A percentile compares a stretch with the other conserved stretches of the same genome.
Conservation (phyloP, 2,329 filamentous ascomycete genomes). For the Arthroderma sp. region DNA sequence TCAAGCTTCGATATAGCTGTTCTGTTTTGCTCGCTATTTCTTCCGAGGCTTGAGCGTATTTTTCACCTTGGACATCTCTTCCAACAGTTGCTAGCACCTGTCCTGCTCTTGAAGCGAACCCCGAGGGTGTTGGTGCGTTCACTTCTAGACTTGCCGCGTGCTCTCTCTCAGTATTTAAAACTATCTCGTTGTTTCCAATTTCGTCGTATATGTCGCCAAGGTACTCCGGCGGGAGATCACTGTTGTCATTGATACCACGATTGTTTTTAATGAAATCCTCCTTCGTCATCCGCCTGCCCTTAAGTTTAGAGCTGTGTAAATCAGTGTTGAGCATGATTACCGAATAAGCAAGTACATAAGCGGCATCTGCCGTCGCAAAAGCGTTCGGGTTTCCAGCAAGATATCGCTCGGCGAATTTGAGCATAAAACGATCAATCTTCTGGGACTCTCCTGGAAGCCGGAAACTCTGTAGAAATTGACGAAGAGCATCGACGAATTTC, state of each 20-base stretch:
- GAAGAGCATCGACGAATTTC: constrained; percentile 81
- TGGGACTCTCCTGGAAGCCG: constrained; percentile 90
- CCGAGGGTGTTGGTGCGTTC: constrained; percentile 44
- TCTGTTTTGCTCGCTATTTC: constrained; percentile 73
- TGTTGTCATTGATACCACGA: constrained; percentile 91
- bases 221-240: constrained; percentile 86
- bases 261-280: constrained; percentile 99
- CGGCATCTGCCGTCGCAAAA: constrained; percentile 95
- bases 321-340: constrained; percentile 96
- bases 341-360: constrained; percentile 89
- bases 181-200: constrained; percentile 82
- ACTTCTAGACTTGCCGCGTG: constrained; percentile 68
- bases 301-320: constrained; percentile 79
- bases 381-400: constrained; percentile 90
- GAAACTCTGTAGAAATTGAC: constrained; percentile 88
- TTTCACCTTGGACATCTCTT: constrained; percentile 80
- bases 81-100: constrained; percentile 86
- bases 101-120: constrained; percentile 69
- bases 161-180: constrained; percentile 82
- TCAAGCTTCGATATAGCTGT: constrained; percentile 85
- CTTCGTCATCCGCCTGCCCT: constrained; percentile 72
- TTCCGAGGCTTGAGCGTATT: constrained; percentile 87
- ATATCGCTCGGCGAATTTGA: constrained; percentile 96
- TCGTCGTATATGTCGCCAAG: constrained; percentile 82
- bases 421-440: constrained; percentile 98